These are phyloP conservation scores for Pyricularia sp. DNA, from an alignment of 2,329 filamentous ascomycete genomes.

Conservation along the genomic window DNA sequence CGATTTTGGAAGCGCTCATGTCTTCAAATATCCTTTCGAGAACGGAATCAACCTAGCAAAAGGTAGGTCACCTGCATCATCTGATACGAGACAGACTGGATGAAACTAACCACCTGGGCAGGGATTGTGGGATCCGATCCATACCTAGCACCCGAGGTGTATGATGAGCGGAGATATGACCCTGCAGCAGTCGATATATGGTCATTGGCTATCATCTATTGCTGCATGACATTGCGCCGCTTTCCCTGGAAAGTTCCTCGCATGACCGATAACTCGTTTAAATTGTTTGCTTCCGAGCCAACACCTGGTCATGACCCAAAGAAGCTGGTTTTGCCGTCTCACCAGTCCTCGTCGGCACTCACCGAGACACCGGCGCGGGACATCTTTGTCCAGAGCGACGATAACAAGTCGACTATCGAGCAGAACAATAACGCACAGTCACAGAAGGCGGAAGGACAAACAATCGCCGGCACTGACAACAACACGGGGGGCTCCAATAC, in stretches of 20 bases:
- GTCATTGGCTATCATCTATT: constrained; percentile 97
- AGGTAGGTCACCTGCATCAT: constrained; percentile 45
- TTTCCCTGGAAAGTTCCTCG: constrained; percentile 97
- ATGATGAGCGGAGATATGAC: constrained; percentile 88
- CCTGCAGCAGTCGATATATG: constrained; percentile 92
- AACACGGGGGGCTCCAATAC: background rate
- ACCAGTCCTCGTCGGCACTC: constrained; percentile 5
- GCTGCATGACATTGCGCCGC: constrained; percentile 90
- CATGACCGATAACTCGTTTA: constrained; percentile 87
- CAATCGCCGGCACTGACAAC: background rate
- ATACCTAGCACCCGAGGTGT: constrained; percentile 93
- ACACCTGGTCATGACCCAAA: constrained; percentile 61
- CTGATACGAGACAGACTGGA: background rate
- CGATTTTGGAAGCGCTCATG: constrained; percentile 94
- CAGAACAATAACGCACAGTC: constrained; percentile 11
- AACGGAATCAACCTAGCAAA: constrained; percentile 72
- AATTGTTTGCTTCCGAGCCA: constrained; percentile 80
- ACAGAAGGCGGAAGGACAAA: background rate
- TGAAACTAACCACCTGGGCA: constrained; percentile 14
- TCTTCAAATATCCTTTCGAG: constrained; percentile 96
- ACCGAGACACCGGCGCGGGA: constrained; percentile 10
- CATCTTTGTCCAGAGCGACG: constrained; percentile 11
- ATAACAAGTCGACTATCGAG: constrained; percentile 7
- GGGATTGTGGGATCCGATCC: constrained; percentile 77
- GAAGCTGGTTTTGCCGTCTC: constrained; percentile 33